These are phyloP conservation scores for Trichoderma harzianum DNA, from an alignment of 2,329 filamentous ascomycete genomes.

Conservation along the genomic window DNA sequence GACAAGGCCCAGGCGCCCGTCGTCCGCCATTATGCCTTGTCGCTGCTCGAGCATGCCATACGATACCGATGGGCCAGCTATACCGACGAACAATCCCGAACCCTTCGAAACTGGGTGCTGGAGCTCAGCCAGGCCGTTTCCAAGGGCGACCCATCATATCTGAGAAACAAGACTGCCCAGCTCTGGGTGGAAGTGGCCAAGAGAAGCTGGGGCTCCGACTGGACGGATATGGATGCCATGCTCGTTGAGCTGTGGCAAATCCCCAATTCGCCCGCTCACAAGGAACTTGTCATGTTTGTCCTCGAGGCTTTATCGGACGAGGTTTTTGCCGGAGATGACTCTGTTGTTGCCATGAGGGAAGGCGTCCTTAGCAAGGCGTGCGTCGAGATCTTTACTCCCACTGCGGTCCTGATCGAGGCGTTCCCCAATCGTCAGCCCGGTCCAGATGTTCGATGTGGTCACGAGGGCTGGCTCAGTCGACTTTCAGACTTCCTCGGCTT, in stretches of 20 bases:
- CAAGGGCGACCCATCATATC: conserved; percentile 71
- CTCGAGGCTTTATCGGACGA: conserved; percentile 93
- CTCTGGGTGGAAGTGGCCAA: conserved; percentile 95
- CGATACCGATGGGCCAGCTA: conserved; percentile 80
- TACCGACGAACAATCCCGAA: conserved; percentile 61
- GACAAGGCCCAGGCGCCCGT: conserved; percentile 72
- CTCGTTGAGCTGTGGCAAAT: conserved; percentile 80
- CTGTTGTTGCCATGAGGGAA: conserved; percentile 77
- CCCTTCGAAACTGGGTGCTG: conserved; percentile 73
- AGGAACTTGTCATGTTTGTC: conserved; percentile 83
- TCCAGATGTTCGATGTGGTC: conserved; percentile 68
- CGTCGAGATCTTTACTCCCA: conserved; percentile 89
- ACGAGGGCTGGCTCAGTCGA: conserved; percentile 83
- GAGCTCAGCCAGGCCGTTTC: conserved; percentile 70
- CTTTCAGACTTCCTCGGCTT: conserved; percentile 70
- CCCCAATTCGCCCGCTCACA: conserved; percentile 59
- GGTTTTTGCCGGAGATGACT: conserved; percentile 86
- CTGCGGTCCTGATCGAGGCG: conserved; percentile 67
- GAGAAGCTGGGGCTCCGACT: conserved; percentile 85
- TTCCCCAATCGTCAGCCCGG: conserved; percentile 70
- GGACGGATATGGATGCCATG: conserved; percentile 89
- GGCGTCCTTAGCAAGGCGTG: conserved; percentile 82
- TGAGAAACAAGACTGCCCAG: conserved; percentile 91
- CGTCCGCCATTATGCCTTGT: conserved; percentile 90
- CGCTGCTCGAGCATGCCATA: conserved; percentile 84